Evolutionary conservation across 2,329 filamentous ascomycete genomes (phyloP).

Genomic region (Colletotrichum sp.): DNA sequence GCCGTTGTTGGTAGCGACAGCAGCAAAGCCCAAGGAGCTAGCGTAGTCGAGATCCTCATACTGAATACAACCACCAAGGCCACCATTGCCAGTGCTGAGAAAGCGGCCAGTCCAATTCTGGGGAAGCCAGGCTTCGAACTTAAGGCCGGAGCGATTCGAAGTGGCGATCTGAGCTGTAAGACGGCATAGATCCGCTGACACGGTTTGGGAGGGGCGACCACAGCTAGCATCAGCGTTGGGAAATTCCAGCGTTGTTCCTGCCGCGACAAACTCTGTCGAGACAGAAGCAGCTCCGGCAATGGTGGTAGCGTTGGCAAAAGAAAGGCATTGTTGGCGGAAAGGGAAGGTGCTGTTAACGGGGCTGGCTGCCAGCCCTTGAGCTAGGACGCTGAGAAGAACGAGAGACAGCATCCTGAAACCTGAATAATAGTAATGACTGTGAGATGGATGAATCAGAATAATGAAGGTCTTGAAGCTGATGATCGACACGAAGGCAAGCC

Average conservation of each 20-base stretch:
- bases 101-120: conserved; percentile 49
- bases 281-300: conserved; percentile 30
- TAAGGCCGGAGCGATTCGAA: conserved; percentile 47
- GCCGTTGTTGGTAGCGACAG: conserved; percentile 53
- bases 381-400: neutral
- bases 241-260: conserved; percentile 37
- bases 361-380: neutral
- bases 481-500: neutral
- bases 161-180: conserved; percentile 32
- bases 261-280: conserved; percentile 17
- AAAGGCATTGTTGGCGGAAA: conserved; percentile 17
- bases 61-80: conserved; percentile 50
- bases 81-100: conserved; percentile 53
- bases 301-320: conserved; percentile 31
- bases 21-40: conserved; percentile 45
- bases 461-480: neutral
- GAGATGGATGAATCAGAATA: neutral
- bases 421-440: neutral
- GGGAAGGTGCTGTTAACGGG: neutral
- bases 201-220: conserved; percentile 20
- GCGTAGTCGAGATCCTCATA: conserved; percentile 49
- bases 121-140: conserved; percentile 52
- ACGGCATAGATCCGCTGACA: conserved; percentile 30
- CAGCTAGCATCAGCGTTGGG: conserved; percentile 43
- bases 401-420: neutral